Evolutionary conservation across 176 grass and related monocot genomes (phyloP), one percentile per base, ranked within the genome.

Genomic region (Guadua angustifolia): DNA sequence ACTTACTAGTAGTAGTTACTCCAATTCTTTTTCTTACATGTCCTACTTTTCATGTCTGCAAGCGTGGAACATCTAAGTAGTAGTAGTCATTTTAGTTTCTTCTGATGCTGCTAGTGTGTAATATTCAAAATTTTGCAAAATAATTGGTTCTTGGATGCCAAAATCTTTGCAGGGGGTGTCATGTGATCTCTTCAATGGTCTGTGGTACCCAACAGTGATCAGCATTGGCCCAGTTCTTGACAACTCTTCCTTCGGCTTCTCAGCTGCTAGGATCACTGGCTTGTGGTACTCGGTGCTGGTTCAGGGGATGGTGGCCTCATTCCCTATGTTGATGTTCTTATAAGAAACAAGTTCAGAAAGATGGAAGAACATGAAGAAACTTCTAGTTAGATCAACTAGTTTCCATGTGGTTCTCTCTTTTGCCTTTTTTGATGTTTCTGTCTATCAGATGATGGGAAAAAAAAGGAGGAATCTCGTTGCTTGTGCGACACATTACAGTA

Each of bases 141-240:
- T 82, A 82, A 88, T 29, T 44, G 19, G 22, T 59, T 58, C 79
- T 76, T 52, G 86, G 71, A 74, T 86, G 36, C 67, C 32, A 2
- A 39, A 40, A 9, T 57, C 33, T 51, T 11, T 91, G 83, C 85
- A 99, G 97, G 97, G 97, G 9, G 97, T 99, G 74, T 96, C 93
- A 86, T 99, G 97, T 89, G 97, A 99, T 7, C 52, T 99, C 47
- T 94, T 94, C 64, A 79, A 92, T 81, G 97, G 93, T 2, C 1
- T 96, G 58, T 99, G 97, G 97, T 91, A 99, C 86, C 86, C 94
- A 36, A 92, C 97, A 0, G 55, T 75, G 55, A 69, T 99, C 2
- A 89, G 59, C 93, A 89, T 99, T 42, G 97, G 97, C 21, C 97
- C 97, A 7, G 88, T 94, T 10, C 91, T 99, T 0, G 97, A 96